phyloP scores from a whole-genome alignment of 1,284 basidiomycete species.

The Melampsora larici-populina region DNA sequence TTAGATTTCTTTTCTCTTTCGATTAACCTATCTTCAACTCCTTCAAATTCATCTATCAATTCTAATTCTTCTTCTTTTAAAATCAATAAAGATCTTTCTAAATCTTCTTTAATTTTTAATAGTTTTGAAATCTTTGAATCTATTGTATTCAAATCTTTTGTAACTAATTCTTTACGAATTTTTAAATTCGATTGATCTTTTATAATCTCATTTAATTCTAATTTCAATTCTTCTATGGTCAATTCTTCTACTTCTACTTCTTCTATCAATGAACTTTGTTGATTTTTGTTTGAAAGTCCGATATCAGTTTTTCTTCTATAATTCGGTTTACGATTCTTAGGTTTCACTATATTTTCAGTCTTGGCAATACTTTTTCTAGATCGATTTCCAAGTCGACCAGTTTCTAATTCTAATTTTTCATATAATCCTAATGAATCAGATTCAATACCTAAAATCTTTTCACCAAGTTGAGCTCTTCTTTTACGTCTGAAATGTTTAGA shows the following conservation, averaged over 20 bases:
- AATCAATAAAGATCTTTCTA: conserved; percentile 78
- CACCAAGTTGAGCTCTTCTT: conserved; percentile 64
- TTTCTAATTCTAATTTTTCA: conserved; percentile 20
- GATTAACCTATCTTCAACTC: conserved; percentile 75
- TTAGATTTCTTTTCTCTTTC: conserved; percentile 54
- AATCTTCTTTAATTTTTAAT: conserved; percentile 71
- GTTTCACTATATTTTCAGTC: no score
- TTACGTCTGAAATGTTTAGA: conserved; percentile 70
- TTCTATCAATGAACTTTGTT: not conserved
- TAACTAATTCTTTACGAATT: conserved; percentile 76
- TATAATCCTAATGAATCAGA: conserved; percentile 60
- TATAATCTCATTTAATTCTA: conserved; percentile 77
- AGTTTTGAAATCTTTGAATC: conserved; percentile 81
- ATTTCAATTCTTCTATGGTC: conserved; percentile 62
- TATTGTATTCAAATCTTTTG: conserved; percentile 80
- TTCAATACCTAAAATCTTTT: conserved; percentile 64
- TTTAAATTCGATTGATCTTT: conserved; percentile 84
- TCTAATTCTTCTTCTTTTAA: conserved; percentile 94
- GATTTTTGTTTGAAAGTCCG: conserved; percentile 44
- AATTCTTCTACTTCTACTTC: not conserved
- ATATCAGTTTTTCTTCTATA: conserved; percentile 46
- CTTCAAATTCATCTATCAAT: conserved; percentile 86
- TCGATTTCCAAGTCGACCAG: not conserved
- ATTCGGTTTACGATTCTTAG: no score
- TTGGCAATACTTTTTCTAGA: conserved; percentile 64